Percentiles rank a stretch among this genome's conserved stretches.
These are phyloP conservation scores for Cyamopsis tetragonoloba DNA, from an alignment of 306 rosid species.

Conservation along the genomic window DNA sequence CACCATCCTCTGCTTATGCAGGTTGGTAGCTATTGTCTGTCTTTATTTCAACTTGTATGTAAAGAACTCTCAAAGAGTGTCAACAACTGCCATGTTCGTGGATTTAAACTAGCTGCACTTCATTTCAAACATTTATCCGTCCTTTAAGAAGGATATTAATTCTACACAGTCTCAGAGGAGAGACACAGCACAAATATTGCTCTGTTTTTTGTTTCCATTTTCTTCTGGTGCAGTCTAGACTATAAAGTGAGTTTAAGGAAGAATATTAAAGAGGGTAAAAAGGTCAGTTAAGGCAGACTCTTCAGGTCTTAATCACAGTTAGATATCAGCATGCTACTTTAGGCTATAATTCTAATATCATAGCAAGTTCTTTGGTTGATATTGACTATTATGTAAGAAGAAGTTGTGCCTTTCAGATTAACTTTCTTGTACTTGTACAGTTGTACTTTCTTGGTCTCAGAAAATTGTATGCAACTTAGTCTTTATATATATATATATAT, in stretches of 20 bases:
- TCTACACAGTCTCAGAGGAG: too few relatives aligned
- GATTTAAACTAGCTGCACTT: background rate
- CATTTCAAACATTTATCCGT: too few relatives aligned
- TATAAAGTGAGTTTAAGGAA: background rate
- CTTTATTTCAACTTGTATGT: background rate
- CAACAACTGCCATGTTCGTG: background rate
- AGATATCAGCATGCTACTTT: too few relatives aligned
- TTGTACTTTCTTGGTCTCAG: background rate
- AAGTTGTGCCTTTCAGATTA: background rate
- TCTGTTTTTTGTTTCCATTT: background rate
- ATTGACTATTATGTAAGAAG: background rate
- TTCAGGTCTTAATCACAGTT: background rate
- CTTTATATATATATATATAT: too few relatives aligned
- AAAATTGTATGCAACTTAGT: background rate
- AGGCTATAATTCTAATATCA: too few relatives aligned
- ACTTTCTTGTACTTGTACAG: background rate
- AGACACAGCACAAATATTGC: background rate
- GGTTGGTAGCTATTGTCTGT: constrained; percentile 50
- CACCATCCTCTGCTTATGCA: constrained; percentile 76
- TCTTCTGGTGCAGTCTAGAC: background rate
- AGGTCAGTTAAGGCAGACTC: background rate
- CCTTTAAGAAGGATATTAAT: too few relatives aligned
- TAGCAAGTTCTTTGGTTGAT: background rate
- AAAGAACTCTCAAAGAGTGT: background rate
- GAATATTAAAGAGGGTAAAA: background rate